Percentiles rank a stretch among this genome's conserved stretches.
Evolutionary conservation across 768 basidiomycete species (phyloP).

Genomic region (Hericium erinaceus): DNA sequence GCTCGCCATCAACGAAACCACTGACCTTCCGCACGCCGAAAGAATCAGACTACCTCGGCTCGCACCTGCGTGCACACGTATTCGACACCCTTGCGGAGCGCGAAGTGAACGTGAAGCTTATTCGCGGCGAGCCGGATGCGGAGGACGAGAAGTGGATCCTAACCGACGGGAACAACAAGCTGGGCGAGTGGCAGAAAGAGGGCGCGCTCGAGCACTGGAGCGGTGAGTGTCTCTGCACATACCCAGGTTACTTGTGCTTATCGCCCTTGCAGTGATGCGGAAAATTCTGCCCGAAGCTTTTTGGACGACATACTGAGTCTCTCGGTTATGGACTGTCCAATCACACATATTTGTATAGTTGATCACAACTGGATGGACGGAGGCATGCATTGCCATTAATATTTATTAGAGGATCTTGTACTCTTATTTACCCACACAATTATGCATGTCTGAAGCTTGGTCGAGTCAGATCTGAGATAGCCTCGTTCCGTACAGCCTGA

Average conservation of each 20-base stretch:
- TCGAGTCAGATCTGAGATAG: no score
- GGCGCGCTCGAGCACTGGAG: slow-evolving; percentile 71
- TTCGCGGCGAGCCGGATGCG: slow-evolving; percentile 17
- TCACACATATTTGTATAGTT: no score
- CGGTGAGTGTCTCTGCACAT: slow-evolving; percentile 30
- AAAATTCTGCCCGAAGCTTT: slow-evolving; percentile 58
- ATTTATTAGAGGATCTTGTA: no score
- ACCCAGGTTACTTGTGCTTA: background rate
- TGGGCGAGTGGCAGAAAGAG: slow-evolving; percentile 57
- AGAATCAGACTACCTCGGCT: slow-evolving; percentile 57
- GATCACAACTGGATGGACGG: no score
- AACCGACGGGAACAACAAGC: slow-evolving; percentile 50
- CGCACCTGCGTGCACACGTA: slow-evolving; percentile 55
- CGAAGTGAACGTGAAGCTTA: slow-evolving; percentile 12
- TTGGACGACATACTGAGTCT: slow-evolving; percentile 70
- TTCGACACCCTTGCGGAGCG: slow-evolving; percentile 34
- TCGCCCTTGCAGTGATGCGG: slow-evolving; percentile 56
- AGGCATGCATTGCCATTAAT: no score
- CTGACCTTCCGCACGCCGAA: slow-evolving; percentile 49
- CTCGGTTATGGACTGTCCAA: no score
- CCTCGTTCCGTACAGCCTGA: no score
- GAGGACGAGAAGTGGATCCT: slow-evolving; percentile 43
- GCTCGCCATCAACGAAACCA: slow-evolving; percentile 45
- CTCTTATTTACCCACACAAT: no score
- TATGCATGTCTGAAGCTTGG: no score